Base-by-base conservation (phyloP, 208 protist genomes). In the Angomonas ambiguus region DNA sequence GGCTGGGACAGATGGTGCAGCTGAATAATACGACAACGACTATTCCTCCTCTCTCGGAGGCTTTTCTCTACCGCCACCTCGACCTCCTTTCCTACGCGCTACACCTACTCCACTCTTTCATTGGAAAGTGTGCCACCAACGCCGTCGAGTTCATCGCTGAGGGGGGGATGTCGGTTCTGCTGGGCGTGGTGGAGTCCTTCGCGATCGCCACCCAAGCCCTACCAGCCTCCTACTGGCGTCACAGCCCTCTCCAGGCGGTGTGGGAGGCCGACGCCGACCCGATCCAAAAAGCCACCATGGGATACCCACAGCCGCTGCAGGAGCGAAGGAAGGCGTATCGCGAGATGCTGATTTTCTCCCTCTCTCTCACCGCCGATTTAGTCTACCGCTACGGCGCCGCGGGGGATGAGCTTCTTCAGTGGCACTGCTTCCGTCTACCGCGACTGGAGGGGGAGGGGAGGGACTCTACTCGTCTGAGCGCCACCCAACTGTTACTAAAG, bases 301-400 rank as follows among this genome's bases (percentile, higher is more conserved):
- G 62, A 33, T 45, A 63, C 33, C 27, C 20, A 10, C 24, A 27
- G 20, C 13, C 11, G 22, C 25, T 59, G n/a, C 4, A 4, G 22
- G 34, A 24, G 4, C 67, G 64, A n/a, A 60, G 38, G 24, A 51
- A 22, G 20, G 33, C 22, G 48, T 82, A 69, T 38, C 61, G 38
- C 25, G 67, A 71, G 16, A 63, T 74, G 24, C 61, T 89, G 32
- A 27, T 10, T 20, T 85, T 79, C 57, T 70, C 70, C n/a, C 72
- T 88, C 32, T 78, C 82, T 22, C 67, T 91, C 32, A 56, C 91
- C 24, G 70, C 82, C n/a, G 87, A 91, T 25, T 64, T 94, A 33
- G 60, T 94, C 13, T 56, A 78, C 51, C 74, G 74, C 33, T 74
- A 72, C 62, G 63, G 69, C 1, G 32, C 49, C 32, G 84, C 87